These are phyloP conservation scores for Phanerochaete carnosa DNA, from an alignment of 768 basidiomycete genomes.

Conservation along the genomic window DNA sequence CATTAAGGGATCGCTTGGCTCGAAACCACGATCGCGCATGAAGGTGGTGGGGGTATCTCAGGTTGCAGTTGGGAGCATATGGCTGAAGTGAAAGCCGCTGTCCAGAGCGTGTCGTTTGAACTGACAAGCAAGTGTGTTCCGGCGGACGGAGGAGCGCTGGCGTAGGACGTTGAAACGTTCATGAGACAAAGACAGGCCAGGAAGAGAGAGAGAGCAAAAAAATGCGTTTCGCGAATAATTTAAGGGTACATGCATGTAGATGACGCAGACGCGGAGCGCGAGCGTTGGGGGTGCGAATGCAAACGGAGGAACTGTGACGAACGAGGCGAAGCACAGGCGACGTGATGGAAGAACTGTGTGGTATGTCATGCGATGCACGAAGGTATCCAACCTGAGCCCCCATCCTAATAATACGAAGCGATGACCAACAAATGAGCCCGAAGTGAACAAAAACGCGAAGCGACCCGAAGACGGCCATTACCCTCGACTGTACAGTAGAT, in stretches of 20 bases:
- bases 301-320: no score
- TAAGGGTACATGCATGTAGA: not conserved
- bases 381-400: not conserved
- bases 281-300: not conserved
- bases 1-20: no score
- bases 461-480: not conserved
- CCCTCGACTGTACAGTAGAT: not conserved
- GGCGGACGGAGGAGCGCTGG: no score
- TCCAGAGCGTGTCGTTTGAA: no score
- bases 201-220: no score
- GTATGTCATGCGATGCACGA: not conserved
- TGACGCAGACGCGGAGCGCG: not conserved
- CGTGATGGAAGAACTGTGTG: not conserved
- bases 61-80: no score
- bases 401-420: not conserved
- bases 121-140: no score
- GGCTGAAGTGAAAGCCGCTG: no score
- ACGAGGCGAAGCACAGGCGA: not conserved
- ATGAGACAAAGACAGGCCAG: no score
- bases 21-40: no score
- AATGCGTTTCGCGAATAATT: not conserved
- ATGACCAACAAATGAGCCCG: not conserved
- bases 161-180: no score
- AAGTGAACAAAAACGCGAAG: not conserved
- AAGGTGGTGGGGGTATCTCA: no score